These are phyloP conservation scores for Ogataea trehaloabstinens DNA, from an alignment of 805 yeast species.

Conservation along the genomic window DNA sequence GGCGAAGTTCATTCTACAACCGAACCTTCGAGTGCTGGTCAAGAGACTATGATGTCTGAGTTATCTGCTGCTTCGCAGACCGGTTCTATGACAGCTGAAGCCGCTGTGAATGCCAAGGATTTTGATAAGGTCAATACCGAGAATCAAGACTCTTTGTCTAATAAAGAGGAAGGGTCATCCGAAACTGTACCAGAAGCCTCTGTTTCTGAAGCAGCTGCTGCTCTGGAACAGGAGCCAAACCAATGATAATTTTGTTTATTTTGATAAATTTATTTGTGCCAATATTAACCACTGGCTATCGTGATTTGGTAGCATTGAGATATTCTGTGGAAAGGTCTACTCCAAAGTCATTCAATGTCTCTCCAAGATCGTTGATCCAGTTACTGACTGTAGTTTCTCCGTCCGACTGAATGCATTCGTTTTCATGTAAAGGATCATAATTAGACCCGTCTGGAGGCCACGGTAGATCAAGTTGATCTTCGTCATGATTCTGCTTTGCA, in stretches of 20 bases:
- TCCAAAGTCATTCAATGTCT: constrained; percentile 78
- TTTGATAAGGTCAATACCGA: not conserved
- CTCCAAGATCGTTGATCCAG: constrained; percentile 85
- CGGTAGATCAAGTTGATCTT: constrained; percentile 65
- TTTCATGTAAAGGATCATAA: constrained; percentile 15
- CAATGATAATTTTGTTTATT: no score
- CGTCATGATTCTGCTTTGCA: constrained; percentile 52
- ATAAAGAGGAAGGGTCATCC: no score
- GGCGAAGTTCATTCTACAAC: constrained; percentile 16
- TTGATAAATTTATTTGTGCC: no score
- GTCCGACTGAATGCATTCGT: constrained; percentile 6
- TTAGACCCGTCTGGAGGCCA: constrained; percentile 90
- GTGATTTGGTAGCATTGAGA: no score
- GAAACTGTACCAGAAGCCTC: no score
- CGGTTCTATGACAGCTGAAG: constrained; percentile 12
- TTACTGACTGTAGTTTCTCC: constrained; percentile 13
- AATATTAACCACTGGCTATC: no score
- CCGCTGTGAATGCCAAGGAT: not conserved
- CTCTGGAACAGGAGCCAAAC: no score
- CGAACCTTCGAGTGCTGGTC: constrained; percentile 14
- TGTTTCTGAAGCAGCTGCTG: no score
- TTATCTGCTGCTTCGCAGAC: constrained; percentile 10
- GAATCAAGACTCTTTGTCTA: no score
- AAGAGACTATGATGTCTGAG: constrained; percentile 16
- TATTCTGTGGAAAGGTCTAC: constrained; percentile 71